Conservation (phyloP, 2,329 filamentous ascomycete species). For the Calonectria fujianensis region DNA sequence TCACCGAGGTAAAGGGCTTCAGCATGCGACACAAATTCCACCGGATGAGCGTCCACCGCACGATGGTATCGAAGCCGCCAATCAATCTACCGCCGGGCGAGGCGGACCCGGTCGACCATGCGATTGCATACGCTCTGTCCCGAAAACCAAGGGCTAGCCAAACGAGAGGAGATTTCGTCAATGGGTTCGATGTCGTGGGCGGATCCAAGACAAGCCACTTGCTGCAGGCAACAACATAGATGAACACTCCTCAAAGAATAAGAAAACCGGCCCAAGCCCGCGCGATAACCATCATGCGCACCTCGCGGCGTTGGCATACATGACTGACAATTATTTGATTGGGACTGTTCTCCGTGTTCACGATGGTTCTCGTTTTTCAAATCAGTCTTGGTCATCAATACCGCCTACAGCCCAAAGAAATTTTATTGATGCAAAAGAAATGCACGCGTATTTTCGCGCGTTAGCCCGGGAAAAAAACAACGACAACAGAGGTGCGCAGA, state of each 20-base stretch:
- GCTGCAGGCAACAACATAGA: neutral
- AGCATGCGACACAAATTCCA: neutral
- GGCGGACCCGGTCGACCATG: neutral
- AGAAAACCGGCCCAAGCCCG: neutral
- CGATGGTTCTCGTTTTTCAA: slow-evolving; percentile 11
- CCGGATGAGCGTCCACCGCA: neutral
- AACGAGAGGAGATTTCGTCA: neutral
- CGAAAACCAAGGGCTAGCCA: neutral
- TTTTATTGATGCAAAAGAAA: neutral
- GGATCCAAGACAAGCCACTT: neutral
- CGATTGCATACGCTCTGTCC: neutral
- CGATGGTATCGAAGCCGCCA: neutral
- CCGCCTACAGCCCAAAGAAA: neutral
- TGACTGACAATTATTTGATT: slow-evolving; percentile 16
- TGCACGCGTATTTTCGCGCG: neutral
- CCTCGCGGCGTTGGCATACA: slow-evolving; percentile 8
- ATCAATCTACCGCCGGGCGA: neutral
- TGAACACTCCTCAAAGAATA: neutral
- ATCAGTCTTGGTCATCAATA: neutral
- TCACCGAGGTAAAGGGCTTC: neutral
- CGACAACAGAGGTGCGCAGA: neutral
- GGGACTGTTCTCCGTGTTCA: slow-evolving; percentile 13
- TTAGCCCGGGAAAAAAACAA: neutral
- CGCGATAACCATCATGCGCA: neutral
- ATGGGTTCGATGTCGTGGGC: neutral